Conservation (phyloP, 2,329 filamentous ascomycete species). For the Neofusicoccum umdonicola region DNA sequence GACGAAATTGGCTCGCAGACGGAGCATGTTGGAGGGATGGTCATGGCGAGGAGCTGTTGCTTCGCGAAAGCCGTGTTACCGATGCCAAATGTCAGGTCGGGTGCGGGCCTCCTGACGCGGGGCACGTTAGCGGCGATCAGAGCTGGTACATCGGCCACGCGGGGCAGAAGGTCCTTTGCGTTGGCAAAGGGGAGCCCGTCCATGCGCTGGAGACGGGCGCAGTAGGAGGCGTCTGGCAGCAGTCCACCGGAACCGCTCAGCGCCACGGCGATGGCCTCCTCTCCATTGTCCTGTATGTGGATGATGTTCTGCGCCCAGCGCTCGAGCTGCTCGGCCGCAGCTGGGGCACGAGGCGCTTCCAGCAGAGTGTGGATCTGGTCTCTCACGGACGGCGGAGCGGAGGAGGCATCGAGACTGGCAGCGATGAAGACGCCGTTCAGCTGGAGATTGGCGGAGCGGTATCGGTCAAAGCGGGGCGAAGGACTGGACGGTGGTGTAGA, state of each 20-base stretch:
- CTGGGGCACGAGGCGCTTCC: too few relatives aligned
- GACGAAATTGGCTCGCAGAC: background rate
- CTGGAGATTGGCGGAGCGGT: background rate
- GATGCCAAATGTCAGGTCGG: background rate
- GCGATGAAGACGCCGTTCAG: background rate
- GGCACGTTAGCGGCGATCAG: background rate
- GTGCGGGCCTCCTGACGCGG: background rate
- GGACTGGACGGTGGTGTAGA: too few relatives aligned
- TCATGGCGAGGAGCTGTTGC: background rate
- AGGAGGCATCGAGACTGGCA: background rate
- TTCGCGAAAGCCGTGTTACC: background rate
- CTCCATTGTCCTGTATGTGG: too few relatives aligned
- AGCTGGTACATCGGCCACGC: background rate
- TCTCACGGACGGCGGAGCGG: too few relatives aligned
- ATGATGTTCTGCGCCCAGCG: background rate
- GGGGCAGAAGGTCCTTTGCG: background rate
- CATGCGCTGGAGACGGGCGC: background rate
- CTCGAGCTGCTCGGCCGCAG: background rate
- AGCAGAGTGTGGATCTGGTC: too few relatives aligned
- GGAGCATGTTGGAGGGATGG: background rate
- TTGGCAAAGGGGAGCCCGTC: background rate
- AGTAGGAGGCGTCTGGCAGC: background rate
- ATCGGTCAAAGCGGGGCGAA: background rate
- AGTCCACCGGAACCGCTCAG: too few relatives aligned
- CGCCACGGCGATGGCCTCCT: too few relatives aligned